Conservation (phyloP, 805 yeast species). For the Scheffersomyces ergatensis region DNA sequence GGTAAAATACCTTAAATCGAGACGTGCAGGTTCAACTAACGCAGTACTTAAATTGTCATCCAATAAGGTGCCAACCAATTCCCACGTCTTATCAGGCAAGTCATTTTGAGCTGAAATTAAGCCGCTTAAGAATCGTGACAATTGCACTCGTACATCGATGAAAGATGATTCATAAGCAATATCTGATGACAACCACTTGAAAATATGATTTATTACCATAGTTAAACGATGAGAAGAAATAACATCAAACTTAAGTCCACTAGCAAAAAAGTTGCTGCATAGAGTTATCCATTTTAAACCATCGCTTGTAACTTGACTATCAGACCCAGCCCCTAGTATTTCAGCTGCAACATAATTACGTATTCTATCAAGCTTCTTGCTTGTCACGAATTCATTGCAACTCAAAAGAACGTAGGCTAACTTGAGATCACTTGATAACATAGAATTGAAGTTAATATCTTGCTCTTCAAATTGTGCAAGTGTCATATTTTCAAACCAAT, state of each 20-base stretch:
- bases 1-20: slow-evolving; percentile 46
- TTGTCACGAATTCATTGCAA: slow-evolving; percentile 33
- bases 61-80: slow-evolving; percentile 34
- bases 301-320: slow-evolving; percentile 33
- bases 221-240: slow-evolving; percentile 63
- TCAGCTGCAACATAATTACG: slow-evolving; percentile 67
- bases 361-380: slow-evolving; percentile 44
- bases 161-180: slow-evolving; percentile 58
- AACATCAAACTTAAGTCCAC: slow-evolving; percentile 35
- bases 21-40: slow-evolving; percentile 30
- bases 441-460: slow-evolving; percentile 29
- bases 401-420: slow-evolving; percentile 28
- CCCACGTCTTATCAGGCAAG: slow-evolving; percentile 30
- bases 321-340: slow-evolving; percentile 50
- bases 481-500: slow-evolving; percentile 13
- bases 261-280: slow-evolving; percentile 39
- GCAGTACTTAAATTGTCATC: slow-evolving; percentile 46
- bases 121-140: slow-evolving; percentile 44
- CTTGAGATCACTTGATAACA: slow-evolving; percentile 29
- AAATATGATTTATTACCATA: slow-evolving; percentile 55
- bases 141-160: slow-evolving; percentile 45
- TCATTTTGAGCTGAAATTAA: slow-evolving; percentile 13
- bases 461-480: slow-evolving; percentile 15
- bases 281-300: slow-evolving; percentile 50
- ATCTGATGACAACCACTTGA: slow-evolving; percentile 61